Base-by-base conservation (phyloP, 257 asterid genomes). In the Henckelia pumila region DNA sequence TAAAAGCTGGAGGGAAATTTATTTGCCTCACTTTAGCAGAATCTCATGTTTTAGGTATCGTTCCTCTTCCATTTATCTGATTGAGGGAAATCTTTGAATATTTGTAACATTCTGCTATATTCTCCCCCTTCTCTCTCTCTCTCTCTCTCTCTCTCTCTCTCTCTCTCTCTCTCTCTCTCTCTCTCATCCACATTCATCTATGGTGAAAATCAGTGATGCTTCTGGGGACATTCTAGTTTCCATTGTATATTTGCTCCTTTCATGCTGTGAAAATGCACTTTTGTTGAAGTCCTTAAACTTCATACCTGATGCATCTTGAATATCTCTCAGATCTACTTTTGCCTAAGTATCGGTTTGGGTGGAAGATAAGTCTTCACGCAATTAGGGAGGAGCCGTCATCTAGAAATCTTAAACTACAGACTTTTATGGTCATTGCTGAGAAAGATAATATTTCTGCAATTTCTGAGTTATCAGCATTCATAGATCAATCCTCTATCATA, bases 21-120 rank as follows among this genome's bases (percentile, higher is more conserved):
- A 66, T 94, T 72, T 94, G 99, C 76, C 95, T 94, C 75, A 91
- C 99, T 80, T 79, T 88, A 74, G 97, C 92, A 3, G 97, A 94
- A 77, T 68, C 85, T 75, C 95, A 88, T 68, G 95, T 94, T 33
- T 76, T 94, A 91, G 97, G 98, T 92, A 92, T 63, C 67, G 52
- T 69, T 73, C 59, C 21, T 66, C 56, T 74, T 53, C 8, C 66
- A 22, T 67, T 58, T 47, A 52, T 61, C 52, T 52, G 17, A n/a
- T 59, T 30, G 28, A 21, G 66, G n/a, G 17, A 67, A n/a, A 26
- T 2, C 19, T 21, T 29, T 60, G 26, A 32, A 30, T 35, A 24
- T 64, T 21, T n/a, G 35, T 53, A 20, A 11, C 32, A 6, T 47
- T n/a, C 56, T 44, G 23, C 64, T 55, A 40, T 68, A 23, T 21